A percentile compares a stretch with the other conserved stretches of the same genome.
These are phyloP conservation scores for Neurospora cerealis DNA, from an alignment of 495 filamentous ascomycete genomes.

Conservation along the genomic window DNA sequence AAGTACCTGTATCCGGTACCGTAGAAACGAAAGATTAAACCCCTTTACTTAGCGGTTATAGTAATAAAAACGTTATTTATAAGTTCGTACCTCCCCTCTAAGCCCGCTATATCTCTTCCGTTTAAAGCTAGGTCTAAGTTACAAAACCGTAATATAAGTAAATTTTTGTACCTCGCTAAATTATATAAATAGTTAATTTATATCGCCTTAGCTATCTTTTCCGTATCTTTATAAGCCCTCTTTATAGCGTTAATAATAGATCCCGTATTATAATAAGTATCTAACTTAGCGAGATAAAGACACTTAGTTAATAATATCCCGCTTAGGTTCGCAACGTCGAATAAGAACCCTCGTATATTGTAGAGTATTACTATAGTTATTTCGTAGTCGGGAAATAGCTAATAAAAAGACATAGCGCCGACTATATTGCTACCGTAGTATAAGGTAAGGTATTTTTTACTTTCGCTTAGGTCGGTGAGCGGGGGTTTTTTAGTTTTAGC, in stretches of 20 bases:
- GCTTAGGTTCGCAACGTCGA: slow-evolving; percentile 10
- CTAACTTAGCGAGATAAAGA: neutral
- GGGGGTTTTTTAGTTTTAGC: too few species aligned
- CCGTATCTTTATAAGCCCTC: neutral
- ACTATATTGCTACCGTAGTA: slow-evolving; percentile 16
- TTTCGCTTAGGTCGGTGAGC: too few species aligned
- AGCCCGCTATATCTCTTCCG: neutral
- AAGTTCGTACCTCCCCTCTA: slow-evolving; percentile 1
- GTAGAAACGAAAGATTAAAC: neutral
- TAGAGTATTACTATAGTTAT: slow-evolving; percentile 9
- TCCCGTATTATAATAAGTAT: neutral
- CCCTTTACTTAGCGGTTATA: neutral
- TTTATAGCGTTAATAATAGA: neutral
- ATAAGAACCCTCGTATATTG: slow-evolving; percentile 9
- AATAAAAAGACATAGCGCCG: slow-evolving; percentile 12
- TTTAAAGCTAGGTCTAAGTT: neutral
- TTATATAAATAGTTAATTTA: neutral
- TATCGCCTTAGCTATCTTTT: neutral
- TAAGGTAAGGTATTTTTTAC: slow-evolving; percentile 2
- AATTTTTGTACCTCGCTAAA: too few species aligned
- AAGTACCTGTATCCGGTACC: neutral
- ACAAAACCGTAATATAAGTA: neutral
- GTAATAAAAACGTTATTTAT: neutral
- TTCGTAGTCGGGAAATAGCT: slow-evolving; percentile 1
- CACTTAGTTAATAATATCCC: slow-evolving; percentile 4